phyloP scores from a whole-genome alignment of 2,329 filamentous ascomycete species.

The Nakataea oryzae region DNA sequence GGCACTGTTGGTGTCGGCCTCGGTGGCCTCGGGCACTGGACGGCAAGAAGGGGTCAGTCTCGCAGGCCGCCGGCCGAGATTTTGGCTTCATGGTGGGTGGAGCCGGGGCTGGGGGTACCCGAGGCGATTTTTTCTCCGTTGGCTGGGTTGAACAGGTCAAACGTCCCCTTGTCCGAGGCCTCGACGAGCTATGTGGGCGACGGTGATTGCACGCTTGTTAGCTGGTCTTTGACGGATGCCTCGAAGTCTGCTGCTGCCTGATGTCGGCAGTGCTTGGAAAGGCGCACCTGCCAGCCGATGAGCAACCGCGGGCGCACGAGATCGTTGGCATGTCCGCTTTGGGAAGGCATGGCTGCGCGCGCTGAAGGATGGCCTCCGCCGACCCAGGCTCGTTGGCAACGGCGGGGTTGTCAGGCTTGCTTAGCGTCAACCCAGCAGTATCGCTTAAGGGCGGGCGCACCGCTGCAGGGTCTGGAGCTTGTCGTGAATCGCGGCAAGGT shows the following conservation, averaged over 20 bases:
- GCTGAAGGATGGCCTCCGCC: too few species aligned
- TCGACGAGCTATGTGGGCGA: slow-evolving; percentile 23
- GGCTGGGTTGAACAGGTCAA: slow-evolving; percentile 31
- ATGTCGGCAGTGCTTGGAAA: too few species aligned
- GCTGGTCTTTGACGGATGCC: not conserved
- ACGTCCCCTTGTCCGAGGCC: slow-evolving; percentile 32
- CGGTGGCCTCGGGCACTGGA: slow-evolving; percentile 32
- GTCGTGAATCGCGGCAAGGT: too few species aligned
- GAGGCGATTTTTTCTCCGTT: slow-evolving; percentile 26
- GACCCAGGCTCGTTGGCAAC: too few species aligned
- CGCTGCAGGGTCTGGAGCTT: too few species aligned
- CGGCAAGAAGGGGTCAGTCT: not conserved
- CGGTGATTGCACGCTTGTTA: not conserved
- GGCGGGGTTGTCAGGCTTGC: too few species aligned
- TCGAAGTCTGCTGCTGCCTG: too few species aligned
- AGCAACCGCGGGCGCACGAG: slow-evolving; percentile 25
- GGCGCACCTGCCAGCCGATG: slow-evolving; percentile 35
- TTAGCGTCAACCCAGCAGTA: too few species aligned
- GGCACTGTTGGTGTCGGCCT: slow-evolving; percentile 28
- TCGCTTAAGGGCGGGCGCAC: too few species aligned
- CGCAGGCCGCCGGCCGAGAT: not conserved
- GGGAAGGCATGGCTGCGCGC: not conserved
- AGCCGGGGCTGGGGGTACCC: slow-evolving; percentile 10
- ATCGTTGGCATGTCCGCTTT: not conserved
- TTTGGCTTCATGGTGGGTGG: not conserved